Base-by-base conservation (phyloP, 257 asterid species). In the Fraxinus americana region DNA sequence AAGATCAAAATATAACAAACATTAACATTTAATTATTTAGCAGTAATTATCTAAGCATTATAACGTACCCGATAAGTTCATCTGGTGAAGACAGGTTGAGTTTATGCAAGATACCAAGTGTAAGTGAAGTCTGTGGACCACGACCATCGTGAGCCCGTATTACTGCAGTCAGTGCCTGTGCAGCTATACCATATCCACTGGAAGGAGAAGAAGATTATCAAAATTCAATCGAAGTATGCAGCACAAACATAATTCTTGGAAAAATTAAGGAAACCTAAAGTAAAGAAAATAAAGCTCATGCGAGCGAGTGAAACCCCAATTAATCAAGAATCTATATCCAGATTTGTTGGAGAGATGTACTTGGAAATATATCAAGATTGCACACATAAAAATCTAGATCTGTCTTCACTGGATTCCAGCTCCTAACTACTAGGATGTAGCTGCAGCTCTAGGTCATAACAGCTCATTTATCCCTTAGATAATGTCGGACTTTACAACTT, bases 151-250 rank as follows among this genome's bases (percentile, higher is more conserved):
- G 86, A 80, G 92, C 98, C 86, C 96, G 87, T 70, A 91, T 82
- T 39, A 89, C 88, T 67, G 98, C 97, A 63, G 97, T 91, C 84
- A 93, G 81, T 66, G 98, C 98, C 81, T 87, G 96, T 43, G 98
- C 96, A 79, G 92, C 85, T 81, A 93, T 93, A 52, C 94, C 97
- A 85, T 91, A 93, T n/a, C 93, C 98, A 83, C 97, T 93, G 91
- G 88, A 87, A 72, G 83, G 61, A 71, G 35, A 63, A 74, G 72
- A 25, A 77, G 67, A 77, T 57, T 71, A 67, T 48, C 71, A 65
- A 39, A 67, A 36, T 21, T 70, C 35, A 71, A 23, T 48, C 13
- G 48, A 34, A 17, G 61, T 41, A 30, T 25, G 36, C 52, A 35
- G 25, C 32, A 74, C 6, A 61, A 41, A 13, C 14, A 27, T 19